Percentiles rank a stretch among this genome's conserved stretches.
phyloP scores from a whole-genome alignment of 2,329 filamentous ascomycete species.

The Epichloe uncinata region DNA sequence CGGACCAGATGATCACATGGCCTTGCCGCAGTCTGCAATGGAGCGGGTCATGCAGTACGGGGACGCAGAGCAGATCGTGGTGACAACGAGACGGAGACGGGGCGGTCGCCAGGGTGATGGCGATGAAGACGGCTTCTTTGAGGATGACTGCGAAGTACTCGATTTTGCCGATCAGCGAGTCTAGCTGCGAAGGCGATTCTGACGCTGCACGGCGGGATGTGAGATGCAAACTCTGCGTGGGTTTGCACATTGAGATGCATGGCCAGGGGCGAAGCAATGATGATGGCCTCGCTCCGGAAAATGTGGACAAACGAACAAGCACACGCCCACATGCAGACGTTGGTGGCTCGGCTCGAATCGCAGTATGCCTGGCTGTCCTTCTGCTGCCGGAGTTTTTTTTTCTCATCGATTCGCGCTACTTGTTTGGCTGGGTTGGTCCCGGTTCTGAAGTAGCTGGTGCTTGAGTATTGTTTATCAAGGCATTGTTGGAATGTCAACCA shows the following conservation, averaged over 20 bases:
- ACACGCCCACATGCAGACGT: too few relatives aligned
- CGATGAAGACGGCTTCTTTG: slow-evolving; percentile 71
- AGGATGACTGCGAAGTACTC: slow-evolving; percentile 83
- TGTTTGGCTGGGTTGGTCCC: slow-evolving; percentile 4
- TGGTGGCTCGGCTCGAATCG: not conserved
- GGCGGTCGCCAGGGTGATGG: slow-evolving; percentile 32
- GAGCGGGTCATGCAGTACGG: slow-evolving; percentile 47
- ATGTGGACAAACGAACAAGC: not conserved
- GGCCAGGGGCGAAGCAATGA: not conserved
- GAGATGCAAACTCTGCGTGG: too few relatives aligned
- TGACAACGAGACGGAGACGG: slow-evolving; percentile 62
- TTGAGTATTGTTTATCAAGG: slow-evolving; percentile 3
- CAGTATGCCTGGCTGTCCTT: not conserved
- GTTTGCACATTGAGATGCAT: too few relatives aligned
- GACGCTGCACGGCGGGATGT: too few relatives aligned
- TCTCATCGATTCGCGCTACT: slow-evolving; percentile 4
- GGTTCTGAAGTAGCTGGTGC: not conserved
- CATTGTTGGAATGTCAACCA: slow-evolving; percentile 1
- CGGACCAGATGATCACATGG: slow-evolving; percentile 40
- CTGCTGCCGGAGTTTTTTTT: slow-evolving; percentile 3
- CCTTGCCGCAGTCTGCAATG: slow-evolving; percentile 50
- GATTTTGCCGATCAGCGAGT: slow-evolving; percentile 69
- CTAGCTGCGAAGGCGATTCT: slow-evolving; percentile 18
- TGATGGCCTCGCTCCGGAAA: not conserved
- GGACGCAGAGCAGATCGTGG: slow-evolving; percentile 64